Base-by-base conservation (phyloP, 2,329 filamentous ascomycete genomes). In the Colletotrichum chrysophilum region DNA sequence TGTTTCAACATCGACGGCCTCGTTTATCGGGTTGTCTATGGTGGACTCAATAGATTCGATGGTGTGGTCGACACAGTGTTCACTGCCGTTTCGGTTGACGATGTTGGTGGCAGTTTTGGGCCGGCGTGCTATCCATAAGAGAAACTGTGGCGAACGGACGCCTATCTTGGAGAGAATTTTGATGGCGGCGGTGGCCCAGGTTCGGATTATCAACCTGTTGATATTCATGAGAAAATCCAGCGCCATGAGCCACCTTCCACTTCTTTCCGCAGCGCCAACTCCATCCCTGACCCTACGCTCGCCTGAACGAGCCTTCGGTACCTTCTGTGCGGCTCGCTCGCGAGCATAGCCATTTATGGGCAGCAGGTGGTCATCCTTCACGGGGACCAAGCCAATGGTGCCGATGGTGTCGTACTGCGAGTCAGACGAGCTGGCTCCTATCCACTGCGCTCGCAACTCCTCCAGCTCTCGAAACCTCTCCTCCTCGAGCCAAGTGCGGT, bases 401-500 rank as follows among this genome's bases (percentile, higher is more conserved):
- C 90, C 90, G 24, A 88, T 85, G 10, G 87, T 86, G 74, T 91
- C 89, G 71, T 89, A 89, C 4, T 85, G 86, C 4, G 88, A 86
- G 16, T 87, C 87, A 3, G 87, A 84, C 3, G 88, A 79, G 26
- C 87, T 87, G 18, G 88, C 84, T 7, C 86, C 87, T 7, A 89
- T 83, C 84, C 88, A 89, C 66, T 90, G 88, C 80, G 87, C 87
- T 48, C 88, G 87, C 48, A 91, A 78, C 74, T 89, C 86, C 78
- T 97, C 93, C 4, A 98, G 88, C 80, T 98, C 95, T 60, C 92
- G 90, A 12, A 96, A 88, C 7, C 96, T 91, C 78, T 98, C 94
- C 79, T 96, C 94, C 82, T 99, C 97, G 4, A 98, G 87, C 96
- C 97, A 99, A 0, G 97, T 98, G 85, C 93, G 93, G 43, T 90